Evolutionary conservation across 106 monocot species (phyloP), one percentile per base, ranked within the genome.

Genomic region (Triglochin maritima): DNA sequence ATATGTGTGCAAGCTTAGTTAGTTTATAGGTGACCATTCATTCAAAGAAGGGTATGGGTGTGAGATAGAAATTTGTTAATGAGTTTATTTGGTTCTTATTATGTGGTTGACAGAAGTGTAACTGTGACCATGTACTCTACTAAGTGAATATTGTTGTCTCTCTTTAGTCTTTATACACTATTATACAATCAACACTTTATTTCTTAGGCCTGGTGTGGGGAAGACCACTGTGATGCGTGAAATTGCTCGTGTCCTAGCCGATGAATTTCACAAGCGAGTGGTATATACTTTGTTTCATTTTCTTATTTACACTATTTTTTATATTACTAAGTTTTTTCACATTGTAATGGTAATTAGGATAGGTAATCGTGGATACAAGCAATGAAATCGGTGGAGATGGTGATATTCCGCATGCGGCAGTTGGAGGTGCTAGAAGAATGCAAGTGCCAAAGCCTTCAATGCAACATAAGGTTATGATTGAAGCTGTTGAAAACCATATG

Each of bases 401-500:
- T 51, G 95, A 95, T 62, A 64, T 95, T 76, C 95, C 95, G 46
- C 95, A 95, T 79, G 69, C 81, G 57, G 90, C 87, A 54, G 85
- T 95, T 15, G 95, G 95, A 2, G 79, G 90, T 44, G 95, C 95
- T 41, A 82, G 95, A 57, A 81, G 95, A 69, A 87, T 95, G 95
- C 95, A 95, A 83, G 90, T 95, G 44, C 85, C 87, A 47, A 56
- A 85, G 77, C 85, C 87, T 68, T 87, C 85, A 13, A 72, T 87
- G 85, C 95, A 90, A 74, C 90, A 95, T 53, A 83, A 64, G n/a
- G 83, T 95, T 47, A 87, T 95, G 90, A 82, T 95, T 65, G 95
- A 95, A 87, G 95, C 95, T 57, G 95, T 95, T 9, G 95, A 95
- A 61, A 95, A 95, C 63, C 95, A 95, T 65, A 95, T 95, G 95